These are phyloP conservation scores for Austroboletus eburneus DNA, from an alignment of 768 basidiomycete species.

Conservation along the genomic window DNA sequence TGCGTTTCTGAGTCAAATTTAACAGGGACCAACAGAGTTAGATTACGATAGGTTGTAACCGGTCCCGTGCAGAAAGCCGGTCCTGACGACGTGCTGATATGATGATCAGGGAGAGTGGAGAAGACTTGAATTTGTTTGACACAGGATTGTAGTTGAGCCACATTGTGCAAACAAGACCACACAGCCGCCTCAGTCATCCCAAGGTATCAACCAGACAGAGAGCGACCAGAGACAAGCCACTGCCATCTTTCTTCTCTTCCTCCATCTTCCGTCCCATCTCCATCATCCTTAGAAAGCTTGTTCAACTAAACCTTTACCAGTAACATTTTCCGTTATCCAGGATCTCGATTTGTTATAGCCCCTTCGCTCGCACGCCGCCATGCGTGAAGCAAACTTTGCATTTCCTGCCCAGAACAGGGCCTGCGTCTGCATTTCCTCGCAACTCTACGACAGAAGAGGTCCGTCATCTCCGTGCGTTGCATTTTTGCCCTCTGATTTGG, in stretches of 20 bases:
- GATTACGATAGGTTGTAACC: too few relatives aligned
- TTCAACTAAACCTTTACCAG: background rate
- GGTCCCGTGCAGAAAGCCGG: too few relatives aligned
- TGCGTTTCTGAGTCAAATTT: too few relatives aligned
- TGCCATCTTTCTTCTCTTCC: slow-evolving; percentile 6
- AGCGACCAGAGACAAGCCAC: slow-evolving; percentile 17
- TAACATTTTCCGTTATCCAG: slow-evolving; percentile 5
- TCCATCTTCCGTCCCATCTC: slow-evolving; percentile 1
- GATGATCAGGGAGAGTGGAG: too few relatives aligned
- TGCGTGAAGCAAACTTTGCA: slow-evolving; percentile 95
- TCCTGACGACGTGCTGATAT: too few relatives aligned
- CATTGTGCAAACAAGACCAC: slow-evolving; percentile 28
- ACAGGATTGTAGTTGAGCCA: slow-evolving; percentile 16
- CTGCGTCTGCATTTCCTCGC: slow-evolving; percentile 89
- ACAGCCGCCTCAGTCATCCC: slow-evolving; percentile 30
- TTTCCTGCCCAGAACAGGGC: slow-evolving; percentile 95
- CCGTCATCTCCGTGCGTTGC: slow-evolving; percentile 23
- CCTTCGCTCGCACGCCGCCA: slow-evolving; percentile 32
- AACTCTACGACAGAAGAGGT: slow-evolving; percentile 95
- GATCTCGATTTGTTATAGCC: slow-evolving; percentile 18
- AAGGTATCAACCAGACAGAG: slow-evolving; percentile 26
- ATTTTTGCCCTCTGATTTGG: slow-evolving; percentile 8
- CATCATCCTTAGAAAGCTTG: background rate
- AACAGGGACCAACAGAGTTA: too few relatives aligned
- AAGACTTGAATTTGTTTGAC: background rate